Base-by-base conservation (phyloP, 106 monocot species). In the Vanilla planifolia region DNA sequence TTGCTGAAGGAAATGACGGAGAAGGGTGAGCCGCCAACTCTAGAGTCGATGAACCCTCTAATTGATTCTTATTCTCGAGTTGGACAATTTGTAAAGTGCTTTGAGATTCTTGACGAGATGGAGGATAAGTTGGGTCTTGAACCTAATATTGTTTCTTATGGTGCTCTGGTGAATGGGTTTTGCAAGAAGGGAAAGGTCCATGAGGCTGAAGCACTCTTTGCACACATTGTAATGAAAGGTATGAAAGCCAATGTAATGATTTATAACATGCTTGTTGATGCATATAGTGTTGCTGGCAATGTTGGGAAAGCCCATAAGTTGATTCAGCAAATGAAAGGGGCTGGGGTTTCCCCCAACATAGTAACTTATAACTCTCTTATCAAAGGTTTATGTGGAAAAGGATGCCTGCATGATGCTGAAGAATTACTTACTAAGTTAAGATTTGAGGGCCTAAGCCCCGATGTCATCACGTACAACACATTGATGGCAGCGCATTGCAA, bases 381-480 rank as follows among this genome's bases (percentile, higher is more conserved):
- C 7, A 76, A 77, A 67, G 79, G 78, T 60, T 27, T 88, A 28
- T 84, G 79, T 62, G 48, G 26, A 20, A 45, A 37, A 24, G 75
- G 79, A 6, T 21, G 14, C 4, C 19, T 85, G 9, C 42, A 26
- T 33, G 76, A 81, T 44, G 93, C 88, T 20, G 79, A 81, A 44
- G 29, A 76, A 0, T 30, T 82, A 36, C 17, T 61, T 15, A 16
- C 9, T 33, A 32, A 28, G 37, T 25, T 93, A 53, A 63, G 44
- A 61, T 51, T 59, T 36, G 71, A 77, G 41, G 81, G 85, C 52
- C 5, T 74, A 37, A 60, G 13, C 10, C 93, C 88, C 57, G 87
- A 88, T 72, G 76, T 63, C 0, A 62, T 88, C 30, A 93, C 85
- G 11, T 85, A 77, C 25, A 85, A 79, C 42, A 79, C 74, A 59